Base-by-base conservation (phyloP, 2,329 filamentous ascomycete genomes). In the Microsporum ferrugineum region DNA sequence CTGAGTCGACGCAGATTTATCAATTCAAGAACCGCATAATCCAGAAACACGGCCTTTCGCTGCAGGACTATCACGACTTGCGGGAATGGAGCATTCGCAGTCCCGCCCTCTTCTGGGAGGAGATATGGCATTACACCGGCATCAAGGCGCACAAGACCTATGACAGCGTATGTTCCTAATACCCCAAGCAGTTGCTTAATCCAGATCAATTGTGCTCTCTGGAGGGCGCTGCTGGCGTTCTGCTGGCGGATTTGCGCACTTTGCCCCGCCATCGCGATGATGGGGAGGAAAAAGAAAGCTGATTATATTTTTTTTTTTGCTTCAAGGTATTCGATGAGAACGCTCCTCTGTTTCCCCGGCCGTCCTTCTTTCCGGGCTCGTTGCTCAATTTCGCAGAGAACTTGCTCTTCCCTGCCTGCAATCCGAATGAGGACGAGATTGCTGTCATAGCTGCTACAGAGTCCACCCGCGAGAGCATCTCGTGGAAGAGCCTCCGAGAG, bases 321-420 rank as follows among this genome's bases (percentile, higher is more conserved):
- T 23, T 23, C 17, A 23, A 91, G 86, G 87, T 89, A 47, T 77
- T 96, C 17, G 83, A 88, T 29, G 71, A 81, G 45, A 74, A 83
- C 60, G 81, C 84, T 4, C 79, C 83, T 55, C 88, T 97, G 81
- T 97, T 91, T 68, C 92, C 92, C 29, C 85, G 90, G 29, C 91
- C 92, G 5, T 78, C 85, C 63, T 97, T 96, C 79, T 97, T 96
- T 72, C 73, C 84, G 61, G 87, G 86, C 7, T 83, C 88, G 12
- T 84, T 79, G 62, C 79, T 97, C 65, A 99, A 97, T 74, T 97
- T 96, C 71, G 91, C 92, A 31, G 89, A 97, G 76, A 99, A 99
- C 72, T 79, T 97, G 60, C 84, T 99, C 2, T 96, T 87, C 72
- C 92, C 92, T 2, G 73, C 78, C 1, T 79, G 79, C 57, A 77